A percentile compares a stretch with the other conserved stretches of the same genome.
These are phyloP conservation scores for Pichia sp. DNA, from an alignment of 1,139 yeast genomes.

Conservation along the genomic window DNA sequence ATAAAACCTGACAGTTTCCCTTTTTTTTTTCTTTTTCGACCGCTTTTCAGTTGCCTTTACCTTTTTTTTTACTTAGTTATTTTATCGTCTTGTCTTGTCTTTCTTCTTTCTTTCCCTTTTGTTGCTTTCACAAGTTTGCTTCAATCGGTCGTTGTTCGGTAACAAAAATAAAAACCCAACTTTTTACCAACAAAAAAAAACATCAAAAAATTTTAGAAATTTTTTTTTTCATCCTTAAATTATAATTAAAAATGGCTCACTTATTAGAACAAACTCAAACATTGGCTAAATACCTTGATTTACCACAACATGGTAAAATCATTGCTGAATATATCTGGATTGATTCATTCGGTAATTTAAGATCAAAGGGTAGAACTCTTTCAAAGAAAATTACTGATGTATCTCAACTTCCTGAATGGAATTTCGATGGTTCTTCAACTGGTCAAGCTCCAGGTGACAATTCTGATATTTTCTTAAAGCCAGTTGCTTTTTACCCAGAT, in stretches of 20 bases:
- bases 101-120: neutral
- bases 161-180: neutral
- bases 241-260: conserved; percentile 5
- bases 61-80: neutral
- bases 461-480: conserved; percentile 91
- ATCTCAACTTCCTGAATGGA: conserved; percentile 96
- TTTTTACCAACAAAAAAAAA: neutral
- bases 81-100: neutral
- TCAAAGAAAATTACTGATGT: conserved; percentile 59
- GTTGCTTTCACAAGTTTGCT: neutral
- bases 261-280: conserved; percentile 62
- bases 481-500: conserved; percentile 88
- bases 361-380: conserved; percentile 92
- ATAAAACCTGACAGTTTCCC: neutral
- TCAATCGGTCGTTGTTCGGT: neutral
- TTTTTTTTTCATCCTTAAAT: too few relatives aligned
- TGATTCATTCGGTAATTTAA: conserved; percentile 84
- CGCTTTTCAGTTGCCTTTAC: neutral
- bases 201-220: neutral
- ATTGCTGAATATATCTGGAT: conserved; percentile 98
- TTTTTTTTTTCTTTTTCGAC: neutral
- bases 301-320: conserved; percentile 79
- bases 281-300: conserved; percentile 72
- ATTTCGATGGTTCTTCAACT: conserved; percentile 97
- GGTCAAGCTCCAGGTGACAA: conserved; percentile 98